phyloP scores from a whole-genome alignment of 345 rosid genomes.

The Clausena lansium region DNA sequence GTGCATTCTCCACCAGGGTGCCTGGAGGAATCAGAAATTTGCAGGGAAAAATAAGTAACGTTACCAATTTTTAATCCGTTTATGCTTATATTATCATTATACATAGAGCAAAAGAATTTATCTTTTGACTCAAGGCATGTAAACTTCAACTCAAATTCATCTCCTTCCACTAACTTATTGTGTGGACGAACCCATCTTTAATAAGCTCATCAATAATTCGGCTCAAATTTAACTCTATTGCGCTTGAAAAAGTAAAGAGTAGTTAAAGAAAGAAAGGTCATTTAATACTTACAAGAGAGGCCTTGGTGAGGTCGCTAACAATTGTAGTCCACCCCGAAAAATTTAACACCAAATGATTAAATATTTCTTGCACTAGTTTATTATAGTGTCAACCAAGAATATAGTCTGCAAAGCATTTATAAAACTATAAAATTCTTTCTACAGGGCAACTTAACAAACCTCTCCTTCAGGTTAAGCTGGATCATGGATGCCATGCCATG shows the following conservation, averaged over 20 bases:
- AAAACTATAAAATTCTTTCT: no score
- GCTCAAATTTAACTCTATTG: no score
- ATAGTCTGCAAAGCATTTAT: not conserved
- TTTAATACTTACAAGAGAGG: constrained; percentile 69
- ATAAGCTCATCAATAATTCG: no score
- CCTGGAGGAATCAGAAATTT: constrained; percentile 83
- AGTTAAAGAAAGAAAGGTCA: not conserved
- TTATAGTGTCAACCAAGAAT: not conserved
- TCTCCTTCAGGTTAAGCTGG: constrained; percentile 81
- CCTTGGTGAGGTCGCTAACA: constrained; percentile 94
- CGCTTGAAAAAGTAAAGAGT: no score
- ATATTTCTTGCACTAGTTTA: not conserved
- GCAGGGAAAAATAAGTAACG: not conserved
- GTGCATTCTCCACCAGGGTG: constrained; percentile 90
- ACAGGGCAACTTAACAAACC: constrained; percentile 31
- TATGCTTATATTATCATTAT: not conserved
- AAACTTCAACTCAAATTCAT: no score
- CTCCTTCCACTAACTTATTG: no score
- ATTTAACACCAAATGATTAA: not conserved
- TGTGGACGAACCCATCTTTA: no score
- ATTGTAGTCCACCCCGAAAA: constrained; percentile 80
- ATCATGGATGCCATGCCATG: constrained; percentile 82
- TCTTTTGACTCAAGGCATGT: no score
- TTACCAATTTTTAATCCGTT: not conserved
- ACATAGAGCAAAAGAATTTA: no score